Conservation (phyloP, 257 asterid genomes). For the Jacaranda copaia region DNA sequence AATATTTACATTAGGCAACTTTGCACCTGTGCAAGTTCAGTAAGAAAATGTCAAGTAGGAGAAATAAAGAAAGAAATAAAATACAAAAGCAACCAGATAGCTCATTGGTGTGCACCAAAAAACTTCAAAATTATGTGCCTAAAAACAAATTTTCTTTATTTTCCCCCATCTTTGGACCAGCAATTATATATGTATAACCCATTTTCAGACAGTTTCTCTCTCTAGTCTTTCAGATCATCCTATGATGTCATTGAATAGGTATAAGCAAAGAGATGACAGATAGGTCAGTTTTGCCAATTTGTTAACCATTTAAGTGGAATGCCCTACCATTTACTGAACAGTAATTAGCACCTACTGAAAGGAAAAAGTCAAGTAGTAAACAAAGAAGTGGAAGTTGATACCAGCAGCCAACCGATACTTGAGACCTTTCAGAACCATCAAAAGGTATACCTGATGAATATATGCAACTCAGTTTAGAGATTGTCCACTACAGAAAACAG, state of each 20-base stretch:
- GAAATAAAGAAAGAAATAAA: constrained; percentile 26
- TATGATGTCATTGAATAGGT: constrained; percentile 4
- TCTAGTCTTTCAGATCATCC: constrained; percentile 30
- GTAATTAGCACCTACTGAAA: constrained; percentile 14
- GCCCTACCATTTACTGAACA: background rate
- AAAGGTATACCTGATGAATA: constrained; percentile 79
- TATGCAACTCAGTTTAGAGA: constrained; percentile 35
- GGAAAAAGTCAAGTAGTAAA: constrained; percentile 22
- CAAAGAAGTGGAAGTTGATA: constrained; percentile 46
- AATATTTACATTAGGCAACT: constrained; percentile 76
- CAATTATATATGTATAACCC: background rate
- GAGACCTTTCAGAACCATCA: constrained; percentile 92
- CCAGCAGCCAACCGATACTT: constrained; percentile 99
- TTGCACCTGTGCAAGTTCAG: constrained; percentile 69
- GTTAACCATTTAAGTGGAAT: constrained; percentile 21
- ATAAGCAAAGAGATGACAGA: constrained; percentile 21
- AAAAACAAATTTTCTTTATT: background rate
- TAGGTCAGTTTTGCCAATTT: constrained; percentile 17
- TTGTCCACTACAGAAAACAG: constrained; percentile 4
- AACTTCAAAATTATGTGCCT: constrained; percentile 29
- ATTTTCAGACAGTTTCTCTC: constrained; percentile 24
- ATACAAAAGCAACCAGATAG: constrained; percentile 28
- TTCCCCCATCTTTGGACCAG: background rate
- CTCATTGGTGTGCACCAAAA: constrained; percentile 27
- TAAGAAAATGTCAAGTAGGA: constrained; percentile 23